Evolutionary conservation across 2,329 filamentous ascomycete species (phyloP), one percentile per base, ranked within the genome.

Genomic region (Alternaria gaisen): DNA sequence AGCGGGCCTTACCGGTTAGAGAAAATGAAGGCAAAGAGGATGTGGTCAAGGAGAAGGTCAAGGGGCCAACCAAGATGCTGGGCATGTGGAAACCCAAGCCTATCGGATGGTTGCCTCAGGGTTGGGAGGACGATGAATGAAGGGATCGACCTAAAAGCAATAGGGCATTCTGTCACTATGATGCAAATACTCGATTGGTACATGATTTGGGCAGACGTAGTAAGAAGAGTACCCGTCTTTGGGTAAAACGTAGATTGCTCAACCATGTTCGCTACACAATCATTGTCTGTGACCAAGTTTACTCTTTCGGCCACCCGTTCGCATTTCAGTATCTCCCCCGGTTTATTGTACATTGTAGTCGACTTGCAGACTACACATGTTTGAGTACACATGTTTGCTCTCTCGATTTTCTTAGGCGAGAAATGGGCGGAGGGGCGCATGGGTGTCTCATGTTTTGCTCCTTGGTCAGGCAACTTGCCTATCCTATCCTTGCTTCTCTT

Each of bases 51-150:
- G 55, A 58, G 28, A 72, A 72, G 58, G 57, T 57, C 11, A 52
- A 30, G 20, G 76, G 75, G 26, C 73, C 74, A 53, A 63, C 62
- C 54, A 79, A 77, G 56, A 67, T 70, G 34, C 22, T 75, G 26
- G 77, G 75, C 4, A 48, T 73, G 52, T 78, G 75, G 76, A 76
- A 68, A 59, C 61, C 67, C 1, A 67, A 57, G 50, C 73, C 73
- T 3, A 76, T 79, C 55, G 77, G 77, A 8, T 66, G 67, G 61
- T 12, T 76, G 30, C 65, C 71, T 36, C 59, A 64, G 20, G 71
- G 66, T 0, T 75, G 67, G 67, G 72, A 70, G 28, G 64, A 69
- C 20, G 71, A 74, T 52, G 70, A 71, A 22, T 72, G 55, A 64
- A 24, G 30, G 1, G 46, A n/a, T 16, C 4, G 30, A 32, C 9